A percentile compares a stretch with the other conserved stretches of the same genome.
These are phyloP conservation scores for Xerocomus amazonicus DNA, from an alignment of 1,284 basidiomycete genomes.

Conservation along the genomic window DNA sequence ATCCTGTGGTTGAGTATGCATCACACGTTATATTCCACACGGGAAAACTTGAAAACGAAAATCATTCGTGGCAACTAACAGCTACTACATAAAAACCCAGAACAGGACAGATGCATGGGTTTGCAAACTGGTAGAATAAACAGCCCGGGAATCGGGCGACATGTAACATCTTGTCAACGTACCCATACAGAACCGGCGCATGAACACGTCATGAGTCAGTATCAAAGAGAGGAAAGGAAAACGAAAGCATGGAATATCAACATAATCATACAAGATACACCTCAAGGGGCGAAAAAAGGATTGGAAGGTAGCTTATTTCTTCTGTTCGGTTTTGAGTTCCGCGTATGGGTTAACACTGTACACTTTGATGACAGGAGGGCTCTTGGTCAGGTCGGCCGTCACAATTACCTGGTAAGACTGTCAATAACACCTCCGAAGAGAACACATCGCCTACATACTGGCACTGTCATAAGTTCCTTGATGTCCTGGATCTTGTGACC, in stretches of 20 bases:
- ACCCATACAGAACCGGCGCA: conserved; percentile 33
- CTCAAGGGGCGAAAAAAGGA: conserved; percentile 2
- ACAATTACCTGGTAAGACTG: conserved; percentile 69
- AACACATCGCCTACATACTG: conserved; percentile 50
- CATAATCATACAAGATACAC: conserved; percentile 29
- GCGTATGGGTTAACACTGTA: conserved; percentile 87
- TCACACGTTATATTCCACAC: neutral
- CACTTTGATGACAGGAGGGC: conserved; percentile 91
- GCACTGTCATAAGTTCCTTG: conserved; percentile 84
- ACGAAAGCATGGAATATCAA: conserved; percentile 33
- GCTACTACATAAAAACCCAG: conserved; percentile 22
- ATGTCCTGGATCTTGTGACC: conserved; percentile 94
- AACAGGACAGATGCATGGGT: conserved; percentile 17
- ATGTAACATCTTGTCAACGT: conserved; percentile 29
- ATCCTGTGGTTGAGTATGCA: too few relatives aligned
- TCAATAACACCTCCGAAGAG: conserved; percentile 6
- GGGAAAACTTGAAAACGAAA: neutral
- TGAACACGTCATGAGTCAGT: conserved; percentile 32
- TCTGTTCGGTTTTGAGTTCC: conserved; percentile 36
- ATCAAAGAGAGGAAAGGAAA: conserved; percentile 28
- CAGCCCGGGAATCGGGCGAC: conserved; percentile 16
- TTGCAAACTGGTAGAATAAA: conserved; percentile 15
- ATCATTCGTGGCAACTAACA: conserved; percentile 18
- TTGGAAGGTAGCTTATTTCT: conserved; percentile 30
- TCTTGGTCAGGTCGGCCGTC: conserved; percentile 90